A percentile compares a stretch with the other conserved stretches of the same genome.
phyloP scores from a whole-genome alignment of 495 filamentous ascomycete species.

The Aspergillus cristatus region DNA sequence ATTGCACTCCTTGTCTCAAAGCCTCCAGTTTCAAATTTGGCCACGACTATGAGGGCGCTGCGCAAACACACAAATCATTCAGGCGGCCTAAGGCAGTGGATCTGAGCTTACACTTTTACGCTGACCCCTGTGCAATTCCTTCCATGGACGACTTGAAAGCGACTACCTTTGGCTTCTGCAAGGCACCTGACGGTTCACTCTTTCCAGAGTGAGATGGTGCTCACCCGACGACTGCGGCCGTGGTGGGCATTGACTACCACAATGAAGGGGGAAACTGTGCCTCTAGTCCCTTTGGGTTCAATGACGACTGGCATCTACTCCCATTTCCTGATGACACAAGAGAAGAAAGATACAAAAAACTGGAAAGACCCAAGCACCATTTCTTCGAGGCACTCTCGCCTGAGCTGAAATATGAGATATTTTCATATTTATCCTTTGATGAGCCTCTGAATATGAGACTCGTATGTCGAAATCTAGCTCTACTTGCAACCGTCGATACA shows the following conservation, averaged over 20 bases:
- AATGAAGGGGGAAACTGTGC: too few relatives aligned
- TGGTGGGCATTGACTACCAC: too few relatives aligned
- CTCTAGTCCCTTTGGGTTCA: too few relatives aligned
- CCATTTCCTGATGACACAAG: neutral
- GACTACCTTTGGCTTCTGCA: neutral
- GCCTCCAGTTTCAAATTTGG: constrained; percentile 7
- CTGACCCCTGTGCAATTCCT: constrained; percentile 7
- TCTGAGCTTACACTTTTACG: constrained; percentile 5
- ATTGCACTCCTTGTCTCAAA: constrained; percentile 5
- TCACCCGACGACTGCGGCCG: too few relatives aligned
- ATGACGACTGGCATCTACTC: neutral
- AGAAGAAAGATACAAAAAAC: too few relatives aligned
- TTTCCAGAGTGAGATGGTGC: neutral
- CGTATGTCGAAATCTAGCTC: too few relatives aligned
- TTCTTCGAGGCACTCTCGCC: too few relatives aligned
- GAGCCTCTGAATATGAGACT: too few relatives aligned
- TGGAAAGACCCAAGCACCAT: too few relatives aligned
- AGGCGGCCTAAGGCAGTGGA: constrained; percentile 1
- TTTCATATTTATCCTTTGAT: too few relatives aligned
- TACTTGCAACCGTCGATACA: neutral
- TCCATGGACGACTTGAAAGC: constrained; percentile 5
- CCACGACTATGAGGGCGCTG: constrained; percentile 10
- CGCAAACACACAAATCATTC: constrained; percentile 1
- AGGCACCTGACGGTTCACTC: neutral
- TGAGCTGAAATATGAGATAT: too few relatives aligned